Base-by-base conservation (phyloP, 169 alveolate genomes). In the Eimeria acervulina region DNA sequence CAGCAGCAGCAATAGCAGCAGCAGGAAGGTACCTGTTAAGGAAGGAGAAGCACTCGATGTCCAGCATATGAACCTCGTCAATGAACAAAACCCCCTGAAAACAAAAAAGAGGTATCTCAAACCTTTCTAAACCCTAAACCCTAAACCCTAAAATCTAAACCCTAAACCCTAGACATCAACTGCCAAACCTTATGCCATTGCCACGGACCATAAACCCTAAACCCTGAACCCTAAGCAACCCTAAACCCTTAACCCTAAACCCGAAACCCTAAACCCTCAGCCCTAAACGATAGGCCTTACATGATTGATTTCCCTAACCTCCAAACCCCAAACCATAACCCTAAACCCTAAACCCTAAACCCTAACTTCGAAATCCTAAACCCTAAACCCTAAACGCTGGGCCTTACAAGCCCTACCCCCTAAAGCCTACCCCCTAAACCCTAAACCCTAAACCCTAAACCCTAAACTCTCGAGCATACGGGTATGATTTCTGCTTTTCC, bases 51-150 rank as follows among this genome's bases (percentile, higher is more conserved):
- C 99, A 99, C 97, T 99, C 99, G 84, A 99, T 99, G 97, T 99
- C 99, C 90, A 99, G 97, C 99, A 99, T 99, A 97, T 99, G 99
- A 31, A 97, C 98, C 98, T 99, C 99, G 97, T 99, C 99, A 78
- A 99, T 99, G 98, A 99, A 99, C 94, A 99, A 98, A 44, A 99
- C 99, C 36, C 99, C 99, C 80, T 99, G 99, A 31, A 98, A 99
- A 28, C 97, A 95, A 80, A 96, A 97, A 15, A 4, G 51, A 26
- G 36, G 4, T n/a, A 1, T 31, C 47, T 7, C 55, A 47, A 47
- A 47, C 5, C 55, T n/a, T n/a, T 12, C 55, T 47, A 47, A 47
- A 47, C 55, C 55, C 55, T 47, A 47, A 47, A 47, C 55, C 55
- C 74, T 85, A 89, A 72, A 33, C 83, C 83, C 83, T 72, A n/a